Percentiles rank a stretch among this genome's conserved stretches.
These are phyloP conservation scores for Fusarium abutilonis DNA, from an alignment of 2,329 filamentous ascomycete genomes.

Conservation along the genomic window DNA sequence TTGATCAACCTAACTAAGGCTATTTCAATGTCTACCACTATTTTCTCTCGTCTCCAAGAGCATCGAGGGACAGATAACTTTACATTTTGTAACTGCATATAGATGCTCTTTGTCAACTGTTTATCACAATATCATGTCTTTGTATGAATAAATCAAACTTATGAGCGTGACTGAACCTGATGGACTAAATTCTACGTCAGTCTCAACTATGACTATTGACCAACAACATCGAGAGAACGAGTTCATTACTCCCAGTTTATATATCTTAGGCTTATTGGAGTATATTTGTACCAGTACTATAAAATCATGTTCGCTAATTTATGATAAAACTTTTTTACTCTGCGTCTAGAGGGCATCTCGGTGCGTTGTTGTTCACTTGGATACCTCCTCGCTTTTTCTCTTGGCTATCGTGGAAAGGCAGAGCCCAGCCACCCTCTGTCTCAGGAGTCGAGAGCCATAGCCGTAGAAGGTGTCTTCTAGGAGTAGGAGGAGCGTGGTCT, in stretches of 20 bases:
- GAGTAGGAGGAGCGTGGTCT: conserved; percentile 70
- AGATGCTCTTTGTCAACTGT: too few species aligned
- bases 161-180: too few species aligned
- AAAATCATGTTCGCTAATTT: conserved; percentile 9
- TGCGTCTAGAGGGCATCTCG: conserved; percentile 78
- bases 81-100: too few species aligned
- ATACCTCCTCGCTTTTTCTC: conserved; percentile 91
- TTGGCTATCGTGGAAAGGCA: conserved; percentile 82
- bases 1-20: too few species aligned
- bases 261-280: not conserved
- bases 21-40: too few species aligned
- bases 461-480: conserved; percentile 80
- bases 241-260: not conserved
- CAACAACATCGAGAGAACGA: not conserved
- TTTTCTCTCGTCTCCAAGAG: too few species aligned
- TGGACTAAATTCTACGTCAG: not conserved
- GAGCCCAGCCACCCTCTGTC: conserved; percentile 82
- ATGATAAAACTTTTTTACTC: conserved; percentile 62
- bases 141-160: too few species aligned
- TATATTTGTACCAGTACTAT: conserved; percentile 15
- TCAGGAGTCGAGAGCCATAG: conserved; percentile 87
- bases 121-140: too few species aligned
- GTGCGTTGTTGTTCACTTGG: conserved; percentile 83
- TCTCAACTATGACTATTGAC: not conserved
- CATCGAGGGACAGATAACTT: too few species aligned